These are phyloP conservation scores for Lentinula sp. DNA, from an alignment of 768 basidiomycete species.

Conservation along the genomic window DNA sequence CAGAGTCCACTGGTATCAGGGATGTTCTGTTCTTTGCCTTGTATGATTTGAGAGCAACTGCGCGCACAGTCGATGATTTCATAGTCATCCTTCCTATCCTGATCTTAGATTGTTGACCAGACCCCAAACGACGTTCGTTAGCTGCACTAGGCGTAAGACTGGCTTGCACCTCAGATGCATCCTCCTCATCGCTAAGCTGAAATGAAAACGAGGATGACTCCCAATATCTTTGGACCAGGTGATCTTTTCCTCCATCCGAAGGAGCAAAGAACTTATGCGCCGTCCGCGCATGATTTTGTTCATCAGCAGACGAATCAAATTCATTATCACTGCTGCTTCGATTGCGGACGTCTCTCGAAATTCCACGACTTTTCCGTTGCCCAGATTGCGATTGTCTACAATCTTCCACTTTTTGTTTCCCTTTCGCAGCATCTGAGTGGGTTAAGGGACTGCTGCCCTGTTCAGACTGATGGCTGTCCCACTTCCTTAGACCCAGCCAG, in stretches of 20 bases:
- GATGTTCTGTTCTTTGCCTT: not conserved
- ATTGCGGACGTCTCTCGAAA: slow-evolving; percentile 12
- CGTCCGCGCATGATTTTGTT: slow-evolving; percentile 44
- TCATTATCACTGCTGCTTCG: slow-evolving; percentile 36
- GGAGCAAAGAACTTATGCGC: slow-evolving; percentile 52
- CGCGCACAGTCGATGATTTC: not conserved
- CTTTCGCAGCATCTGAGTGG: not conserved
- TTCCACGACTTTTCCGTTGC: not conserved
- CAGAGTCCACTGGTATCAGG: not conserved
- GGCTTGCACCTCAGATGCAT: not conserved
- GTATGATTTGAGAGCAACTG: not conserved
- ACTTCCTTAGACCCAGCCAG: not conserved
- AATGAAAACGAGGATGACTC: slow-evolving; percentile 3
- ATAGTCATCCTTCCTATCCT: not conserved
- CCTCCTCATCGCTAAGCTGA: not conserved
- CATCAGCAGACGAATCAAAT: slow-evolving; percentile 28
- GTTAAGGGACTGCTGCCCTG: not conserved
- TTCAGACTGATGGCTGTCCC: not conserved
- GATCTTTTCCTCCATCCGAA: not conserved
- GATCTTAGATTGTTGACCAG: not conserved
- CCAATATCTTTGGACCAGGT: slow-evolving; percentile 4
- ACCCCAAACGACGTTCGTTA: not conserved
- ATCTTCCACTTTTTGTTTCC: not conserved
- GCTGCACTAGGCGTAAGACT: not conserved
- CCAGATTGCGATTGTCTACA: not conserved